Base-by-base conservation (phyloP, 2,329 filamentous ascomycete genomes). In the Curvularia sp. region DNA sequence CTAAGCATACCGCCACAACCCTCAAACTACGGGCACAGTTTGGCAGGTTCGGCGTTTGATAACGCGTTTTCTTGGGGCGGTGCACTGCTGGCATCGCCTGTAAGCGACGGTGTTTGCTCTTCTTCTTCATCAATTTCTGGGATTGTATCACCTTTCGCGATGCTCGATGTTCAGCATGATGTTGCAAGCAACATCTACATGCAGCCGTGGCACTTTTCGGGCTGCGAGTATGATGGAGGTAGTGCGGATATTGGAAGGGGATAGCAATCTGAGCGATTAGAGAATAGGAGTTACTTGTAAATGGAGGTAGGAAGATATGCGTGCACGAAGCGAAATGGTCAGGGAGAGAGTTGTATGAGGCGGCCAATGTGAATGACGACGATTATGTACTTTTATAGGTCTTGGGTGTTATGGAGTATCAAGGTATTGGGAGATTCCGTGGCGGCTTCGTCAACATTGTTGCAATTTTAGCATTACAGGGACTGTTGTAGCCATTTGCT, bases 31-130 rank as follows among this genome's bases (percentile, higher is more conserved):
- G 74, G 72, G 62, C 72, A 71, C 53, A 65, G 58, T 2, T 59
- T 70, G 30, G 72, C 73, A 21, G 71, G 72, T 55, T 68, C 70
- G 13, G 72, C 70, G 0, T 67, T 76, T 39, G 70, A 74, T 51
- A 70, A 64, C 39, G 13, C 21, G 5, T 42, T 15, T 15, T 15
- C 39, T 13, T 42, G 39, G 39, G 42, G 32, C 12, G 18, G 21
- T 30, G 30, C 19, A 23, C 21, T 42, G 34, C 34, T 36, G 7
- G 10, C 21, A 25, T 42, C 39, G 8, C 39, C 39, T 10, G 39
- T 23, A 23, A 42, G 39, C 19, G 39, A 42, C 39, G 25, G 39
- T 23, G 19, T 42, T 12, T 23, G 39, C 39, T 42, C 39, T 42
- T 42, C 39, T 13, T 42, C 39, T 25, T 21, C 39, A 23, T 25